Evolutionary conservation across 371 early-diverging fungal species (phyloP).

Genomic region (Zychaea mexicana): DNA sequence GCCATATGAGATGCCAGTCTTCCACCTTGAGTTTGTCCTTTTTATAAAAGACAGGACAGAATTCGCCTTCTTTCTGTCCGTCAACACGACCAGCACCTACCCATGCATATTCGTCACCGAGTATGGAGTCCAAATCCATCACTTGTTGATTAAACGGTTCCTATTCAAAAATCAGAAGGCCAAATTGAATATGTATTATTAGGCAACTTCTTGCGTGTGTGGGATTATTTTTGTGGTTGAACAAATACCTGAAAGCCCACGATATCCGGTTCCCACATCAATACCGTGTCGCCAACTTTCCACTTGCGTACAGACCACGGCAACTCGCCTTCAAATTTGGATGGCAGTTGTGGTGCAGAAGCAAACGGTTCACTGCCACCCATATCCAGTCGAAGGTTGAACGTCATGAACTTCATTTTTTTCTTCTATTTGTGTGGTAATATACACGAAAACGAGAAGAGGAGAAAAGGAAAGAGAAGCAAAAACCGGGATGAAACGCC

Average conservation of each 20-base stretch:
- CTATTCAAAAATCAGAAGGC: conserved; percentile 18
- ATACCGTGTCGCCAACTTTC: conserved; percentile 49
- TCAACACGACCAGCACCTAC: conserved; percentile 51
- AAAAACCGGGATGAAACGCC: neutral
- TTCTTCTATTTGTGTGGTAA: neutral
- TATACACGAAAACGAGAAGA: conserved; percentile 1
- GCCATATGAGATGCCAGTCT: conserved; percentile 40
- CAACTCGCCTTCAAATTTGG: conserved; percentile 30
- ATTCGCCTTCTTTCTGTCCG: conserved; percentile 50
- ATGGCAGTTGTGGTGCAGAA: neutral
- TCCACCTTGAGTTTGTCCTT: conserved; percentile 30
- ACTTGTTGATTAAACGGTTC: conserved; percentile 53
- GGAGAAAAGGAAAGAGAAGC: conserved; percentile 14
- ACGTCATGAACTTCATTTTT: conserved; percentile 42
- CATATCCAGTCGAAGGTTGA: conserved; percentile 46
- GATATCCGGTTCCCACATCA: conserved; percentile 46
- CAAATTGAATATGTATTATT: no score
- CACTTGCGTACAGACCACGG: conserved; percentile 53
- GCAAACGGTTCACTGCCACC: neutral
- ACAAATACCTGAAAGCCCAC: conserved; percentile 43
- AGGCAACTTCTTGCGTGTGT: neutral
- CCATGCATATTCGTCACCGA: conserved; percentile 51
- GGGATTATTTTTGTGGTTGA: neutral
- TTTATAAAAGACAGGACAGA: conserved; percentile 46
- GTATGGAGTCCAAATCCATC: conserved; percentile 41